Percentiles rank a stretch among this genome's conserved stretches.
These are phyloP conservation scores for Polyporus arcularius DNA, from an alignment of 768 basidiomycete species.

Conservation along the genomic window DNA sequence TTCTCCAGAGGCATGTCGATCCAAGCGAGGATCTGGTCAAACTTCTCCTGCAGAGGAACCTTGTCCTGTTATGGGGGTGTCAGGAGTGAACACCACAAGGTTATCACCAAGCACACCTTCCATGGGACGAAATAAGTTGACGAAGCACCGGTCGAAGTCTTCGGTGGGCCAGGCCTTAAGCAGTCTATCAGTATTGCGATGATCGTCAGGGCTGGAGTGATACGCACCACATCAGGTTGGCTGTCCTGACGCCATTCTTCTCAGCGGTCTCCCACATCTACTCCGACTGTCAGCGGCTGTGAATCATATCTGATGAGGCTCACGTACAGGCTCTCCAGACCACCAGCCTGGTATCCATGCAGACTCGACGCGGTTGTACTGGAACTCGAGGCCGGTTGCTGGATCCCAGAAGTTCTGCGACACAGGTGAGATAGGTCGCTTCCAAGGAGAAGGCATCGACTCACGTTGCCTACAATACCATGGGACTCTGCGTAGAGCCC, in stretches of 20 bases:
- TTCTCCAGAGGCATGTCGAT: constrained; percentile 71
- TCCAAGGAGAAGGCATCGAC: constrained; percentile 18
- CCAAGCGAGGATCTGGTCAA: constrained; percentile 79
- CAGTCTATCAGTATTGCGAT: too few species aligned
- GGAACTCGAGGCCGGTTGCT: constrained; percentile 56
- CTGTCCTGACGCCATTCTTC: constrained; percentile 71
- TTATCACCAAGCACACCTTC: constrained; percentile 57
- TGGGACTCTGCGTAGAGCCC: constrained; percentile 89
- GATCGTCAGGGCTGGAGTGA: neutral
- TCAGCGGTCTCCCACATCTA: constrained; percentile 92
- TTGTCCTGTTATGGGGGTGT: constrained; percentile 43
- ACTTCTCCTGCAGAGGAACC: constrained; percentile 66
- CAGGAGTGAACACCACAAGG: too few species aligned
- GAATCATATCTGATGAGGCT: constrained; percentile 8
- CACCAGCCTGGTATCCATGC: constrained; percentile 79
- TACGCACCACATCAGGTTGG: constrained; percentile 90
- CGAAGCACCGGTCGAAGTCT: constrained; percentile 60
- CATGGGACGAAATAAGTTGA: constrained; percentile 82
- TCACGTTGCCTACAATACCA: constrained; percentile 87
- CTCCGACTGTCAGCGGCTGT: neutral
- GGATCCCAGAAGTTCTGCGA: constrained; percentile 88
- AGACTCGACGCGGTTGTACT: constrained; percentile 64
- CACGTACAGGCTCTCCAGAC: constrained; percentile 83
- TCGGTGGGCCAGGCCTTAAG: constrained; percentile 79
- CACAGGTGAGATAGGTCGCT: neutral